phyloP scores from a whole-genome alignment of 1,139 yeast genomes.

The Hanseniaspora uvarum region DNA sequence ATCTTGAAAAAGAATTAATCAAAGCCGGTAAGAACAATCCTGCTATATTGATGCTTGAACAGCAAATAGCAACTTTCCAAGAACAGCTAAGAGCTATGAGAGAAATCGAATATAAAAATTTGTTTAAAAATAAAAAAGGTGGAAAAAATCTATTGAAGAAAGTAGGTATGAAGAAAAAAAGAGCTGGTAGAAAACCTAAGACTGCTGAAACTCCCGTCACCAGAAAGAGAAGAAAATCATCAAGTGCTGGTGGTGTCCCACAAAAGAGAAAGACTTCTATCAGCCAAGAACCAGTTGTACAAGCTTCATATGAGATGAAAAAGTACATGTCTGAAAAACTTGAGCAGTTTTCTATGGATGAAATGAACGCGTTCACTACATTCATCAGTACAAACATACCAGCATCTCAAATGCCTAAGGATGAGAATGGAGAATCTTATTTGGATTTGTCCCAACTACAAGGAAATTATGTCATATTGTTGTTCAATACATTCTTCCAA shows the following conservation, averaged over 20 bases:
- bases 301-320: conserved; percentile 90
- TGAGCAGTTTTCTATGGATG: conserved; percentile 42
- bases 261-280: background rate
- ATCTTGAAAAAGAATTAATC: conserved; percentile 60
- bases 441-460: conserved; percentile 91
- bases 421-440: conserved; percentile 61
- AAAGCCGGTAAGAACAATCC: conserved; percentile 46
- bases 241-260: conserved; percentile 22
- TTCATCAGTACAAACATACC: conserved; percentile 16
- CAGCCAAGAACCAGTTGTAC: conserved; percentile 25
- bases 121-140: conserved; percentile 38
- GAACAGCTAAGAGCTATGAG: conserved; percentile 73
- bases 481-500: conserved; percentile 48
- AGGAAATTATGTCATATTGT: conserved; percentile 67
- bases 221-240: conserved; percentile 24
- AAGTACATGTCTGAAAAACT: conserved; percentile 84
- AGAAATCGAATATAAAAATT: conserved; percentile 56
- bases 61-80: conserved; percentile 76
- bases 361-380: conserved; percentile 15
- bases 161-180: conserved; percentile 22
- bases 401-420: conserved; percentile 16
- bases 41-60: conserved; percentile 79
- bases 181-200: conserved; percentile 19
- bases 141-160: conserved; percentile 22
- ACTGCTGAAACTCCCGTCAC: conserved; percentile 15